These are phyloP conservation scores for Chrysosporium keratinophilum DNA, from an alignment of 2,329 filamentous ascomycete genomes.

Conservation along the genomic window DNA sequence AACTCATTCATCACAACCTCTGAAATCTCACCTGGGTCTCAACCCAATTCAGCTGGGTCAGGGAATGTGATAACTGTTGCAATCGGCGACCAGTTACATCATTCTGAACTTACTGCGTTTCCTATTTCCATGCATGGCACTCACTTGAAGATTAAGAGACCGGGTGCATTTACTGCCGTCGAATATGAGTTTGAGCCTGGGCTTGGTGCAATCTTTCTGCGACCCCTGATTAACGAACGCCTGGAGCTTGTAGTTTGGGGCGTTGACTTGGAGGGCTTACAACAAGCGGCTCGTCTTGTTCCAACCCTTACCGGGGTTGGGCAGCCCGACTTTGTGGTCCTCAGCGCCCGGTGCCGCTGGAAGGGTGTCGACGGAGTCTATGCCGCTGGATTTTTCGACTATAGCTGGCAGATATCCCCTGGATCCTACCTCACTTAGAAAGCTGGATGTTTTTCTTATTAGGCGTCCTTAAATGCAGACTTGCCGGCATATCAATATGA, in stretches of 20 bases:
- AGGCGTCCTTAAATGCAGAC: neutral
- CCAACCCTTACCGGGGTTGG: constrained; percentile 48
- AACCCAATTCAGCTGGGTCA: neutral
- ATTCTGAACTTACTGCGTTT: constrained; percentile 17
- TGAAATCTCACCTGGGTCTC: neutral
- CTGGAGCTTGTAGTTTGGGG: constrained; percentile 51
- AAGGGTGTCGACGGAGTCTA: constrained; percentile 43
- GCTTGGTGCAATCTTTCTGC: constrained; percentile 44
- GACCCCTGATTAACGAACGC: constrained; percentile 38
- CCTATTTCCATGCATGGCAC: constrained; percentile 22
- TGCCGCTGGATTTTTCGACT: constrained; percentile 48
- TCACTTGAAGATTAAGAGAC: constrained; percentile 13
- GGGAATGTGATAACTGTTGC: constrained; percentile 40
- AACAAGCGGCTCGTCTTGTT: constrained; percentile 43
- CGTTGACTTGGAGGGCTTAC: constrained; percentile 37
- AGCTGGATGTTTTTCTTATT: neutral
- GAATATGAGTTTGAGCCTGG: constrained; percentile 26
- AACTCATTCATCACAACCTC: constrained; percentile 19
- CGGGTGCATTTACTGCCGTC: constrained; percentile 16
- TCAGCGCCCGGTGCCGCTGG: constrained; percentile 39
- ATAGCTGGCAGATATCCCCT: constrained; percentile 42
- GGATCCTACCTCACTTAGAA: constrained; percentile 35
- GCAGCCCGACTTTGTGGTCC: constrained; percentile 48
- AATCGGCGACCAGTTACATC: constrained; percentile 19
- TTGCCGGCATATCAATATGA: neutral